Conservation (phyloP, 2,329 filamentous ascomycete genomes). For the Leptographium lundbergii region DNA sequence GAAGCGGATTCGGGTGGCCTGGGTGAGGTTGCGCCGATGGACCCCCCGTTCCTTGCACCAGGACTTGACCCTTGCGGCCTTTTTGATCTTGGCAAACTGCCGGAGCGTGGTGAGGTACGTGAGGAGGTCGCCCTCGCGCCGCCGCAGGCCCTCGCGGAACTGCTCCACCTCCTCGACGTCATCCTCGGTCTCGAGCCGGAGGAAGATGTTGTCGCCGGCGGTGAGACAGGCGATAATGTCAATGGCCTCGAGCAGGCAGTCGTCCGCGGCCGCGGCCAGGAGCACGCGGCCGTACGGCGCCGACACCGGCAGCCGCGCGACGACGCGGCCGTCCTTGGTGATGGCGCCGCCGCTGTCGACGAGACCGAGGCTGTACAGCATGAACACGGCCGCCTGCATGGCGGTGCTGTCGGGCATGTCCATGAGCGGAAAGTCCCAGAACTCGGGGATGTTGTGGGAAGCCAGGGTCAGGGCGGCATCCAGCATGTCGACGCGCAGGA, state of each 20-base stretch:
- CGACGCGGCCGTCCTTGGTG: conserved; percentile 59
- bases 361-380: conserved; percentile 68
- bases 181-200: conserved; percentile 39
- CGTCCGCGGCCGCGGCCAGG: conserved; percentile 60
- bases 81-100: conserved; percentile 41
- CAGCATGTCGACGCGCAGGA: conserved; percentile 77
- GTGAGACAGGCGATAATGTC: conserved; percentile 64
- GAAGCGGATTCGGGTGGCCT: conserved; percentile 47
- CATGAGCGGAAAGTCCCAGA: conserved; percentile 73
- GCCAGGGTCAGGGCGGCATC: conserved; percentile 88
- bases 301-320: conserved; percentile 73
- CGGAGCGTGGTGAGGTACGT: conserved; percentile 53
- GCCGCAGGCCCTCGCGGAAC: conserved; percentile 42
- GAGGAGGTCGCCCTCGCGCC: conserved; percentile 52
- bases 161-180: conserved; percentile 29
- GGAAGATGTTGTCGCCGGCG: conserved; percentile 49
- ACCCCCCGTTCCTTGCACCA: conserved; percentile 49
- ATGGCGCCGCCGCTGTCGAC: conserved; percentile 60
- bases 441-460: conserved; percentile 71
- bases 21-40: conserved; percentile 47
- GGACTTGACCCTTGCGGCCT: conserved; percentile 28
- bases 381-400: conserved; percentile 68
- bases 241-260: conserved; percentile 70
- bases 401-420: conserved; percentile 67
- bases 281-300: conserved; percentile 72